Percentiles rank a stretch among this genome's conserved stretches.
Evolutionary conservation across 2,329 filamentous ascomycete genomes (phyloP).

Genomic region (Calonectria pseudoreteaudii): DNA sequence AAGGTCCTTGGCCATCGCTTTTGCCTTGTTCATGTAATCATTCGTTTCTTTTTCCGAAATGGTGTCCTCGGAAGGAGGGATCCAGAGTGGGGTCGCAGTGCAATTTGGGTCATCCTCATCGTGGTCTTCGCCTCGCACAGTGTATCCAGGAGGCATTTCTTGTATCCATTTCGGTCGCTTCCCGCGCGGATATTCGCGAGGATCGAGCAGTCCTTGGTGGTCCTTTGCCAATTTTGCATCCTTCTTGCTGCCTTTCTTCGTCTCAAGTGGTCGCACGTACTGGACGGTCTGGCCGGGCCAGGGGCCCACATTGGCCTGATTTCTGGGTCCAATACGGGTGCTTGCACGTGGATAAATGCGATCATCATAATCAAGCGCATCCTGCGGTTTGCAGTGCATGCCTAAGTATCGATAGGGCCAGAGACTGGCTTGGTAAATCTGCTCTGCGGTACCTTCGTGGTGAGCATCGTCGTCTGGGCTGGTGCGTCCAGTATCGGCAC

Average conservation of each 20-base stretch:
- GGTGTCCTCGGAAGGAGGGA: slow-evolving; percentile 72
- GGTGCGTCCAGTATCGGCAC: slow-evolving; percentile 68
- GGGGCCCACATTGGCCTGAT: slow-evolving; percentile 86
- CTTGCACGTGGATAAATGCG: slow-evolving; percentile 96
- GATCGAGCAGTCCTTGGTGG: slow-evolving; percentile 80
- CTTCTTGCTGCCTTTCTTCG: slow-evolving; percentile 85
- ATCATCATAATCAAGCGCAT: slow-evolving; percentile 96
- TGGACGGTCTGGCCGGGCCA: slow-evolving; percentile 93
- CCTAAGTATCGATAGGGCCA: slow-evolving; percentile 98
- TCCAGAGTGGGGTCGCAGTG: slow-evolving; percentile 83
- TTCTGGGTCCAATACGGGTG: slow-evolving; percentile 88
- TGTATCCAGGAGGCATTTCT: slow-evolving; percentile 89
- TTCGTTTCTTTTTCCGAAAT: slow-evolving; percentile 71
- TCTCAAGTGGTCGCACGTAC: slow-evolving; percentile 88
- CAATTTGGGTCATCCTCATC: slow-evolving; percentile 77
- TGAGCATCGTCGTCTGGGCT: slow-evolving; percentile 71
- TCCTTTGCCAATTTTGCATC: slow-evolving; percentile 85
- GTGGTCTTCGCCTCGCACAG: slow-evolving; percentile 84
- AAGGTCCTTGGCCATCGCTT: slow-evolving; percentile 71
- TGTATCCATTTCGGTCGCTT: slow-evolving; percentile 93
- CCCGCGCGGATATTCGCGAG: slow-evolving; percentile 82
- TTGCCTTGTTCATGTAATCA: slow-evolving; percentile 80
- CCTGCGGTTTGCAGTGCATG: slow-evolving; percentile 94
- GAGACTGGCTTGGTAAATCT: slow-evolving; percentile 90
- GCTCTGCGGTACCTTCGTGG: slow-evolving; percentile 79